These are phyloP conservation scores for Cutaneotrichosporon sp. DNA, from an alignment of 1,284 basidiomycete genomes.

Conservation along the genomic window DNA sequence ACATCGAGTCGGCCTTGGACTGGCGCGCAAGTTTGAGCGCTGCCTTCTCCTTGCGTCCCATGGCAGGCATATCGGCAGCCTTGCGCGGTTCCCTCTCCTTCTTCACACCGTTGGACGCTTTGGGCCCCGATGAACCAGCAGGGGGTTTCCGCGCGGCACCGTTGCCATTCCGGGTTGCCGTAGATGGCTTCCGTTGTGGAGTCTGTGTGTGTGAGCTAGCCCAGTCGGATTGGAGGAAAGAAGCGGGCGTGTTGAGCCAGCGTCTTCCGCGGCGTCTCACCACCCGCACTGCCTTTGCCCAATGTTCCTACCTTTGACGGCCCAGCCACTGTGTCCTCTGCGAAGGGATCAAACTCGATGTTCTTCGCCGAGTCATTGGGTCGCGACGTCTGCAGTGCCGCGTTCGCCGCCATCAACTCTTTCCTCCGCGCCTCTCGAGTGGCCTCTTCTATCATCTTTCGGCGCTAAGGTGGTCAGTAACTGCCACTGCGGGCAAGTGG, in stretches of 20 bases:
- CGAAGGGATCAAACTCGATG: constrained; percentile 40
- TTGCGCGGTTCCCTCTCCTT: constrained; percentile 2
- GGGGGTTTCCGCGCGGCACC: background rate
- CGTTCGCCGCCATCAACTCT: constrained; percentile 39
- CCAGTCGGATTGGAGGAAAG: too few species aligned
- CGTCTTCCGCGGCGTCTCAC: background rate
- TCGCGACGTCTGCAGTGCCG: constrained; percentile 21
- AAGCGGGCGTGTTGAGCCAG: too few species aligned
- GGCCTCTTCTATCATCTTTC: constrained; percentile 33
- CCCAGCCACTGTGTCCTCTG: constrained; percentile 29
- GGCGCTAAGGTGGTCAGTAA: constrained; percentile 16
- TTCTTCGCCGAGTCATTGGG: constrained; percentile 2
- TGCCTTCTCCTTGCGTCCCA: constrained; percentile 35
- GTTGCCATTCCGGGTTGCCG: background rate
- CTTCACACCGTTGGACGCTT: background rate
- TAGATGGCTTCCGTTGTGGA: background rate
- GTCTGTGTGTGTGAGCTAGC: background rate
- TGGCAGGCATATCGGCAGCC: constrained; percentile 19
- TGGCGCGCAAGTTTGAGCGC: constrained; percentile 13
- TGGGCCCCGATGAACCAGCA: background rate
- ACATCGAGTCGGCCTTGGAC: constrained; percentile 18
- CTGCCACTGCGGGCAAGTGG: background rate
- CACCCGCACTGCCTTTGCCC: too few species aligned
- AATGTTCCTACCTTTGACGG: constrained; percentile 19
- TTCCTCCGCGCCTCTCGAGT: constrained; percentile 33